Conservation (phyloP, 1,284 basidiomycete genomes). For the Heterobasidion occidentale region DNA sequence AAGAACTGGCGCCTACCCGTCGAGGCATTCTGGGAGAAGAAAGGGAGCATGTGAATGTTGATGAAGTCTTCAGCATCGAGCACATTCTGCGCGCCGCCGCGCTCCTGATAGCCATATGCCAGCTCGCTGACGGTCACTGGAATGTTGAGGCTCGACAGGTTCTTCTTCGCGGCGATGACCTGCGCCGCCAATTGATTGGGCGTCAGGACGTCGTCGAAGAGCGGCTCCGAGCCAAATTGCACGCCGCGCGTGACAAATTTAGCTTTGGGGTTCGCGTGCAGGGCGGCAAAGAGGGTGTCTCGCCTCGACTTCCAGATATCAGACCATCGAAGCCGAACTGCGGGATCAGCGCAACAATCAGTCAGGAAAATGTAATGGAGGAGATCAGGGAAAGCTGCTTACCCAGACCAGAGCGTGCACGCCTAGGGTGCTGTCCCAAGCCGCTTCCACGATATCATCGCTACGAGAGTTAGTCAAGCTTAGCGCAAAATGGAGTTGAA, state of each 20-base stretch:
- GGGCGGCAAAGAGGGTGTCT: constrained; percentile 43
- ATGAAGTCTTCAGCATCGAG: constrained; percentile 60
- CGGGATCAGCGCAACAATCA: constrained; percentile 15
- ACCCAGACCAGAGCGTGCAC: constrained; percentile 71
- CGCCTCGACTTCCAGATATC: constrained; percentile 49
- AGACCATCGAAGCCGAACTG: constrained; percentile 57
- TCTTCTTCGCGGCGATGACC: constrained; percentile 42
- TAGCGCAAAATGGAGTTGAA: neutral
- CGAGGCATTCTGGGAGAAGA: constrained; percentile 54
- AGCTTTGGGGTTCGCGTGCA: constrained; percentile 57
- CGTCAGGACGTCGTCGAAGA: constrained; percentile 55
- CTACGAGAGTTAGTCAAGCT: constrained; percentile 23
- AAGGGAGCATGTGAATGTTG: constrained; percentile 69
- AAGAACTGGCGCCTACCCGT: constrained; percentile 33
- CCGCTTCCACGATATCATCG: constrained; percentile 63
- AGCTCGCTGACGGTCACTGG: constrained; percentile 58
- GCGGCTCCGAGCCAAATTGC: constrained; percentile 70
- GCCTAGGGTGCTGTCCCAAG: constrained; percentile 61
- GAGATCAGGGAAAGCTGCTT: constrained; percentile 13
- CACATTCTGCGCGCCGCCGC: constrained; percentile 47
- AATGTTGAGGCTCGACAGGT: constrained; percentile 46
- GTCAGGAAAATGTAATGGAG: neutral
- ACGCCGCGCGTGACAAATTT: constrained; percentile 60
- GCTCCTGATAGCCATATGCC: constrained; percentile 40
- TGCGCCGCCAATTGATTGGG: constrained; percentile 44